A percentile compares a stretch with the other conserved stretches of the same genome.
phyloP scores from a whole-genome alignment of 2,329 filamentous ascomycete species.

The Colletotrichum ledebouriae region DNA sequence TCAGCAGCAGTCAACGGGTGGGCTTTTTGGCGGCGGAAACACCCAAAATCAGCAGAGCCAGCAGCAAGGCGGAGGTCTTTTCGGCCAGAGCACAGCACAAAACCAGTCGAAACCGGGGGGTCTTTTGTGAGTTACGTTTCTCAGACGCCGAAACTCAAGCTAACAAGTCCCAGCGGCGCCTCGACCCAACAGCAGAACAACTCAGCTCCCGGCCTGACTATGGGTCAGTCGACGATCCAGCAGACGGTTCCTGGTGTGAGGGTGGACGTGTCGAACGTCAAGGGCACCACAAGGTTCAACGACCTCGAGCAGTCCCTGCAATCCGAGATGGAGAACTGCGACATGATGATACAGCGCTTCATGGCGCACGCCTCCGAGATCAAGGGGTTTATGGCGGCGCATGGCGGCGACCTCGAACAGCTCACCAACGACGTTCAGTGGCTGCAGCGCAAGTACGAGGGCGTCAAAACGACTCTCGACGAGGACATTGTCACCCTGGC shows the following conservation, averaged over 20 bases:
- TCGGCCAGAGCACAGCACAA: constrained; percentile 52
- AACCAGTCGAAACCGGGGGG: constrained; percentile 42
- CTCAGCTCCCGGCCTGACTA: constrained; percentile 54
- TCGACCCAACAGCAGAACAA: constrained; percentile 37
- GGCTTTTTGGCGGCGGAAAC: constrained; percentile 49
- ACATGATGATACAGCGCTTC: constrained; percentile 84
- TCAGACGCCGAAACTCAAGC: neutral
- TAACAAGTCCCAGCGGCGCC: constrained; percentile 27
- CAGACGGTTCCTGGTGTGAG: constrained; percentile 78
- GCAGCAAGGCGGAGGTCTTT: constrained; percentile 45
- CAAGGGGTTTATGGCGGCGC: constrained; percentile 73
- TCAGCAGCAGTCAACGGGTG: constrained; percentile 43
- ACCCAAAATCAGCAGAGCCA: constrained; percentile 42
- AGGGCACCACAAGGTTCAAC: constrained; percentile 91
- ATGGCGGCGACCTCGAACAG: constrained; percentile 63
- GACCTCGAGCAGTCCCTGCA: constrained; percentile 88
- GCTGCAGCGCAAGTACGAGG: constrained; percentile 63
- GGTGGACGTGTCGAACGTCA: constrained; percentile 82
- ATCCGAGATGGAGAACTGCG: constrained; percentile 80
- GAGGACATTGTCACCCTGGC: constrained; percentile 74
- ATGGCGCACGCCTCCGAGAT: constrained; percentile 84
- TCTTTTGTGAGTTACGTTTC: constrained; percentile 49
- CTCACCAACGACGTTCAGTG: constrained; percentile 63
- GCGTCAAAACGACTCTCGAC: constrained; percentile 60
- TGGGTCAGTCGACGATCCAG: constrained; percentile 66